phyloP scores from a whole-genome alignment of 148 eudicot genomes.

The Persicaria maculosa region DNA sequence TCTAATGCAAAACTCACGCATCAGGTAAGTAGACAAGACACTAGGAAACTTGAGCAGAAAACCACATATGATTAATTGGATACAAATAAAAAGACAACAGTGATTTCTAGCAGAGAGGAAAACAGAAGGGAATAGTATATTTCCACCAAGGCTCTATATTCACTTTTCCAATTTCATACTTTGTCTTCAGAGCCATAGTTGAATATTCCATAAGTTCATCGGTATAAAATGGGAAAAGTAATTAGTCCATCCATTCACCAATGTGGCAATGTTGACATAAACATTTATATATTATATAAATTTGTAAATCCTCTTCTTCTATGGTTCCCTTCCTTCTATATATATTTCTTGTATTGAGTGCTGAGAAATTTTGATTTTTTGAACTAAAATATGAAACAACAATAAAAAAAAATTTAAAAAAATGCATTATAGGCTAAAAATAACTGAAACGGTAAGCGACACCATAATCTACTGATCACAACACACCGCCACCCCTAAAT shows the following conservation, averaged over 20 bases:
- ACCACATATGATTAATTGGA: not conserved
- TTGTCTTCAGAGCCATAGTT: not conserved
- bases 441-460: too few species aligned
- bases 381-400: too few species aligned
- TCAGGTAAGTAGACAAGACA: not conserved
- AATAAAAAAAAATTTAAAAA: not conserved
- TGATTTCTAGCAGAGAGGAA: not conserved
- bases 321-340: too few species aligned
- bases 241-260: not conserved
- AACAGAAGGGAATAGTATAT: not conserved
- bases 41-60: not conserved
- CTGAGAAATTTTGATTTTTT: too few species aligned
- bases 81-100: not conserved
- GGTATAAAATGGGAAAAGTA: not conserved
- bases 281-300: too few species aligned
- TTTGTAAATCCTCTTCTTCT: too few species aligned
- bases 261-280: not conserved
- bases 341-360: too few species aligned
- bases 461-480: too few species aligned
- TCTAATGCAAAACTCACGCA: not conserved
- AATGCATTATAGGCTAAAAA: not conserved
- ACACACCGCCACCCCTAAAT: not conserved
- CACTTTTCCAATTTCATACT: not conserved
- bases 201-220: not conserved
- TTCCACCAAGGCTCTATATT: not conserved